These are phyloP conservation scores for Pseudogymnoascus sp. DNA, from an alignment of 2,329 filamentous ascomycete species.

Conservation along the genomic window DNA sequence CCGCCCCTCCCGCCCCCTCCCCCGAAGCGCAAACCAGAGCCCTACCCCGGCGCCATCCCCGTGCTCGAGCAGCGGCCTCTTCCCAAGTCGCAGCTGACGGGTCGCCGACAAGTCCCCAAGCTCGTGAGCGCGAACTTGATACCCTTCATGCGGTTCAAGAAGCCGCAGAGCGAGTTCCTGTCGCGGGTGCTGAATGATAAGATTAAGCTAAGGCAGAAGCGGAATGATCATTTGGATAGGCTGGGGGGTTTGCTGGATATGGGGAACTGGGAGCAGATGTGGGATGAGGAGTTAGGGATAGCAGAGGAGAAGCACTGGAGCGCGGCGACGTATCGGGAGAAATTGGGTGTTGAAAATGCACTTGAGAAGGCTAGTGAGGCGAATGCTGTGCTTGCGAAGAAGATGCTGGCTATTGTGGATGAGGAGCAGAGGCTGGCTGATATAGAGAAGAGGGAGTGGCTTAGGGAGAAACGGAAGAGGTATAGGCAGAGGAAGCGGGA, in stretches of 20 bases:
- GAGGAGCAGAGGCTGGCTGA: conserved; percentile 38
- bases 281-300: conserved; percentile 32
- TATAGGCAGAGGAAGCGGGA: not conserved
- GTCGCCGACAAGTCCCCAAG: conserved; percentile 51
- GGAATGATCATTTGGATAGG: conserved; percentile 33
- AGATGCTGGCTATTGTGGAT: conserved; percentile 41
- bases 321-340: conserved; percentile 9
- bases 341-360: not conserved
- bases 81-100: conserved; percentile 42
- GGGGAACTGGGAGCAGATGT: conserved; percentile 39
- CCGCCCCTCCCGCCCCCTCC: conserved; percentile 26
- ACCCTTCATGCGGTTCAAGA: conserved; percentile 59
- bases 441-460: conserved; percentile 25
- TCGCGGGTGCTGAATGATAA: conserved; percentile 51
- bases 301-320: conserved; percentile 1
- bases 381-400: conserved; percentile 26
- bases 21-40: conserved; percentile 16
- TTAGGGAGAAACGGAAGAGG: conserved; percentile 1
- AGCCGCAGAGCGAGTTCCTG: conserved; percentile 56
- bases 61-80: conserved; percentile 45
- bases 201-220: conserved; percentile 36
- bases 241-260: conserved; percentile 31
- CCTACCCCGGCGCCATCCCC: conserved; percentile 32
- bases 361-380: conserved; percentile 24
- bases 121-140: conserved; percentile 48